phyloP scores from a whole-genome alignment of 345 rosid genomes.

The Linum tenue region DNA sequence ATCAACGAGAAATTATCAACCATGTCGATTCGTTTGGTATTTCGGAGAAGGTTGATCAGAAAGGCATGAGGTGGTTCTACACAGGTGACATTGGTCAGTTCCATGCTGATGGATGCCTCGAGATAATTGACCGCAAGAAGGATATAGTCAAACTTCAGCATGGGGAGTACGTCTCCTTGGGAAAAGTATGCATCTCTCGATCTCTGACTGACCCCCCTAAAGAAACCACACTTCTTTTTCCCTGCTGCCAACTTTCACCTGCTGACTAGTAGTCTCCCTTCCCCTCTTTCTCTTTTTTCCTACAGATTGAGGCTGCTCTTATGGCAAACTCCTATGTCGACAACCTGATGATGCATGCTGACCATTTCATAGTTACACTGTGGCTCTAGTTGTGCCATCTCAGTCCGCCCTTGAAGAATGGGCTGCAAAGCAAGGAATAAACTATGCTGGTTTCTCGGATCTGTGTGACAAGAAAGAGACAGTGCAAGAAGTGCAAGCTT shows the following conservation, averaged over 20 bases:
- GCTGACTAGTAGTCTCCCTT: too few relatives aligned
- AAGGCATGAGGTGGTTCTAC: conserved; percentile 96
- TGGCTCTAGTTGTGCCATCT: conserved; percentile 76
- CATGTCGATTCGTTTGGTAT: background rate
- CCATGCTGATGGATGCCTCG: conserved; percentile 96
- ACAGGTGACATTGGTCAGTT: conserved; percentile 90
- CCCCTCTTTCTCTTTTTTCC: background rate
- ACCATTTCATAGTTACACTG: conserved; percentile 81
- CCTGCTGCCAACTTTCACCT: too few relatives aligned
- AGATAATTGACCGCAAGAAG: conserved; percentile 91
- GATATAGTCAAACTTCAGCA: conserved; percentile 98
- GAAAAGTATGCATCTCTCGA: conserved; percentile 51
- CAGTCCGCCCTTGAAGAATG: conserved; percentile 62
- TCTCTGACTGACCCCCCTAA: background rate
- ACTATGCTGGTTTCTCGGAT: conserved; percentile 38
- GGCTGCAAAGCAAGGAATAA: conserved; percentile 66
- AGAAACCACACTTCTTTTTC: too few relatives aligned
- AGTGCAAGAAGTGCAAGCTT: conserved; percentile 64
- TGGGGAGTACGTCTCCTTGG: conserved; percentile 94
- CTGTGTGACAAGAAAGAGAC: conserved; percentile 57
- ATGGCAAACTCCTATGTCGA: conserved; percentile 63
- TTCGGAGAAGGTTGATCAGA: conserved; percentile 67
- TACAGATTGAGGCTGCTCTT: conserved; percentile 86
- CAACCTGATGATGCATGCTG: conserved; percentile 85
- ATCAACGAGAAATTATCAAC: background rate